A percentile compares a stretch with the other conserved stretches of the same genome.
Evolutionary conservation across 148 eudicot species (phyloP).

Genomic region (Silene uniflora): DNA sequence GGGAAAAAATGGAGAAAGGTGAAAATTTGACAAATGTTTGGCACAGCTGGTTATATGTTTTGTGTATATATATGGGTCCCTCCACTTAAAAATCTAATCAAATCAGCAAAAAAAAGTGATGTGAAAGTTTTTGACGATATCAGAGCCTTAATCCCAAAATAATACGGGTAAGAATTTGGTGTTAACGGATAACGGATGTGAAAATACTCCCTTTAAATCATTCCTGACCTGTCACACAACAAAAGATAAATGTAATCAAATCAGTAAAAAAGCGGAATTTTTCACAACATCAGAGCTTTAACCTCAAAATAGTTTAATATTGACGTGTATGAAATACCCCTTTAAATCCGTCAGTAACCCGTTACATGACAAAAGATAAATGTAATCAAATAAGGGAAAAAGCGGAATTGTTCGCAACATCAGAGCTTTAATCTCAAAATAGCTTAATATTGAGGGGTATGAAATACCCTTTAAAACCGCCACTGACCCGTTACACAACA

Average conservation of each 20-base stretch:
- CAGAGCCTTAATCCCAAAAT: not conserved
- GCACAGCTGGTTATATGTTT: not conserved
- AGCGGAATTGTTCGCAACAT: not conserved
- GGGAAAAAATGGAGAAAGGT: constrained; percentile 16
- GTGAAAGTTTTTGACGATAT: not conserved
- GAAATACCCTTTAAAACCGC: not conserved
- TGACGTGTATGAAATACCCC: not conserved
- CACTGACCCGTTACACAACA: not conserved
- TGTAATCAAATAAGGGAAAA: not conserved
- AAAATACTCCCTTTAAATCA: too few relatives aligned
- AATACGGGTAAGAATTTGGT: not conserved
- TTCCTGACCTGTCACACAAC: not conserved
- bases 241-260: not conserved
- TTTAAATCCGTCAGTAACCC: not conserved
- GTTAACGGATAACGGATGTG: too few relatives aligned
- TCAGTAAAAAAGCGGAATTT: not conserved
- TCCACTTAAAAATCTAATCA: not conserved
- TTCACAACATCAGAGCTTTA: not conserved
- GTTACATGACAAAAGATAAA: not conserved
- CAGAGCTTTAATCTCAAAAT: not conserved
- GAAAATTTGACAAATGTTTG: constrained; percentile 25
- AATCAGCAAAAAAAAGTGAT: not conserved
- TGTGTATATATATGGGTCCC: constrained; percentile 12
- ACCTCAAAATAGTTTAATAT: not conserved
- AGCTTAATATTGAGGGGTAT: not conserved